These are phyloP conservation scores for Gloeostereum incarnatum DNA, from an alignment of 768 basidiomycete genomes.

Conservation along the genomic window DNA sequence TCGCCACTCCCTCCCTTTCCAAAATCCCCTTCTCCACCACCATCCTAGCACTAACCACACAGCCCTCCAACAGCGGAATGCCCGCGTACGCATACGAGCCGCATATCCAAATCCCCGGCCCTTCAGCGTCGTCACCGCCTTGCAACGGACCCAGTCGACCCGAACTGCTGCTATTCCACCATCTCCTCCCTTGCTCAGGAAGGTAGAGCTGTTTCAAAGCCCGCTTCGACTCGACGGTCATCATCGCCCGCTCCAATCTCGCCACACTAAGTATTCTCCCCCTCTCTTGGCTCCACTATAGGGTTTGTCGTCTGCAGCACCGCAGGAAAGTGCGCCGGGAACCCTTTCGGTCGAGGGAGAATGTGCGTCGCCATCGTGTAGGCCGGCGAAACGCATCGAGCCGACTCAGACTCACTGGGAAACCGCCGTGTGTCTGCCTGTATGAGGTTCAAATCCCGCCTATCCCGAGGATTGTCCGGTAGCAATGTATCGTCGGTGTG, in stretches of 20 bases:
- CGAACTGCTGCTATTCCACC: slow-evolving; percentile 33
- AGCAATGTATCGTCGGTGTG: slow-evolving; percentile 57
- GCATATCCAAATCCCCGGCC: slow-evolving; percentile 57
- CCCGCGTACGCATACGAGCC: slow-evolving; percentile 65
- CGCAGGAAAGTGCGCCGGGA: slow-evolving; percentile 19
- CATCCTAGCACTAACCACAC: slow-evolving; percentile 61
- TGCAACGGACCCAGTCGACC: slow-evolving; percentile 39
- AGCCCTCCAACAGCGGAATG: slow-evolving; percentile 74
- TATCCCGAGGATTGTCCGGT: slow-evolving; percentile 38
- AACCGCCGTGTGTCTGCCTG: slow-evolving; percentile 3
- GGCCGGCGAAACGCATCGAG: slow-evolving; percentile 28
- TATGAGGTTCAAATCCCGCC: slow-evolving; percentile 61
- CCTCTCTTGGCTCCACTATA: slow-evolving; percentile 38
- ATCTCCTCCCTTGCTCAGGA: slow-evolving; percentile 21
- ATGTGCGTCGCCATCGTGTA: slow-evolving; percentile 72
- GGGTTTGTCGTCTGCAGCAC: slow-evolving; percentile 75
- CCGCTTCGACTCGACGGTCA: slow-evolving; percentile 39
- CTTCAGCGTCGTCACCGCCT: slow-evolving; percentile 26
- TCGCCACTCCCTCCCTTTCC: slow-evolving; percentile 26
- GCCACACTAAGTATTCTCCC: slow-evolving; percentile 46
- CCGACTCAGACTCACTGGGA: slow-evolving; percentile 3
- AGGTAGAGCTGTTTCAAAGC: slow-evolving; percentile 38
- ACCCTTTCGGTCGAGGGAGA: slow-evolving; percentile 26
- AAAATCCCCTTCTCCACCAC: slow-evolving; percentile 39
- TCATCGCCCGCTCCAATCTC: slow-evolving; percentile 53